These are phyloP conservation scores for Juncus effusus DNA, from an alignment of 176 grass and related monocot species.

Conservation along the genomic window DNA sequence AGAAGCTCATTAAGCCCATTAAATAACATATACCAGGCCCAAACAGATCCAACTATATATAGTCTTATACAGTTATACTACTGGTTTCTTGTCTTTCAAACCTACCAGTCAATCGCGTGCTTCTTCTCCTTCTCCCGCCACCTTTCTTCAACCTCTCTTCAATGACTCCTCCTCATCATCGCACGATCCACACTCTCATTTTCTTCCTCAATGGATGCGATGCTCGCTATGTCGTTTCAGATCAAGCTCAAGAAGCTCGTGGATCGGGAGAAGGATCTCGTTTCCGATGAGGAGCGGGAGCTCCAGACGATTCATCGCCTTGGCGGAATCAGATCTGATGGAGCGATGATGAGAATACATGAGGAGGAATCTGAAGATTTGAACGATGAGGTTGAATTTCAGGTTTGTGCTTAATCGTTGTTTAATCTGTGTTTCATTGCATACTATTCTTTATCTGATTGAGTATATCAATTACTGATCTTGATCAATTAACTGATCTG, in stretches of 20 bases:
- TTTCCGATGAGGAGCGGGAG: constrained; percentile 26
- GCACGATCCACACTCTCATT: background rate
- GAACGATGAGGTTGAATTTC: constrained; percentile 26
- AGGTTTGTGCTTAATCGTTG: background rate
- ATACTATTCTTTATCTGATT: background rate
- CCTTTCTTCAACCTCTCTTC: constrained; percentile 4
- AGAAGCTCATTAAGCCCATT: background rate
- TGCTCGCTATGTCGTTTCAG: constrained; percentile 7
- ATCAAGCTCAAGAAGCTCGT: constrained; percentile 21
- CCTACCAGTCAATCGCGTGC: constrained; percentile 18
- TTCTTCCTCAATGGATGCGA: background rate
- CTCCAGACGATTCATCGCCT: constrained; percentile 27
- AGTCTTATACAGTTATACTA: no score
- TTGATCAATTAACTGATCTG: constrained; percentile 19
- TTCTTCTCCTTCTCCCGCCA: constrained; percentile 3
- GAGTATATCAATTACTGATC: background rate
- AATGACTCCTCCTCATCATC: background rate
- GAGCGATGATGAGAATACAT: background rate
- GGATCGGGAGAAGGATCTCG: background rate
- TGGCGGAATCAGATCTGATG: constrained; percentile 4
- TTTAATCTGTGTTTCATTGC: background rate
- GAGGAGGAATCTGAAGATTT: constrained; percentile 12
- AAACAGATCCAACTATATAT: no score
- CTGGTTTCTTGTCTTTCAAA: constrained; percentile 16
- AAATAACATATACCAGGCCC: background rate